Evolutionary conservation across 805 yeast species (phyloP), one percentile per base, ranked within the genome.

Genomic region (Metschnikowia borealis): DNA sequence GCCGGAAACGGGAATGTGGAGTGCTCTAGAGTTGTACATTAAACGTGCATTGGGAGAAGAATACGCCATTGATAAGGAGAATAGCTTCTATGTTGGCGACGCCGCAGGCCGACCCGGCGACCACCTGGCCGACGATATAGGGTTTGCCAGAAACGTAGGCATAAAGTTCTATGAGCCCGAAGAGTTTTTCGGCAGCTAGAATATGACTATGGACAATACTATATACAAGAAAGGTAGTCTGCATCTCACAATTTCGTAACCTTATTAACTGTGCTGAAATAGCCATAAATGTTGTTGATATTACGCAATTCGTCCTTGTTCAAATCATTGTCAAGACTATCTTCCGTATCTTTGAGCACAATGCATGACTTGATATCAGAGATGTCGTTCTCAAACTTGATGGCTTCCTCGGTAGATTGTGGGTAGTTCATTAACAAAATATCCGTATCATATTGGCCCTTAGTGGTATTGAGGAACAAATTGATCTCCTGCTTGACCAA

Each of bases 61-160:
- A 2, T 41, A 32, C 11, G 50, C 51, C 7, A 57, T 83, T 2
- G 83, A 82, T 57, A 45, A 62, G 44, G 67, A 62, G 0, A 55
- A 66, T 8, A 79, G 88, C 46, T 73, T 83, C 48, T 94, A 69
- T 64, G 91, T 90, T n/a, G 99, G 99, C 5, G 99, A 92, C 70
- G 98, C 98, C 0, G 98, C 97, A 6, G 99, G 98, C 0, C 73
- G 98, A 47, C 60, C 63, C 1, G 65, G 62, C 0, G 98, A 92
- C 65, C 87, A 85, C 62, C 87, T 94, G 73, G 90, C 87, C 58
- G 80, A 87, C 44, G 99, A 92, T 65, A 66, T 63, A 54, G 62
- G 53, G 49, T 91, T 91, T 73, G 97, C 98, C 0, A 55, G 71
- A 39, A 54, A 48, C 23, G 61, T 78, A 1, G 80, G 80, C 0